Evolutionary conservation across 2,329 filamentous ascomycete genomes (phyloP).

Genomic region (Biscogniauxia sp.): DNA sequence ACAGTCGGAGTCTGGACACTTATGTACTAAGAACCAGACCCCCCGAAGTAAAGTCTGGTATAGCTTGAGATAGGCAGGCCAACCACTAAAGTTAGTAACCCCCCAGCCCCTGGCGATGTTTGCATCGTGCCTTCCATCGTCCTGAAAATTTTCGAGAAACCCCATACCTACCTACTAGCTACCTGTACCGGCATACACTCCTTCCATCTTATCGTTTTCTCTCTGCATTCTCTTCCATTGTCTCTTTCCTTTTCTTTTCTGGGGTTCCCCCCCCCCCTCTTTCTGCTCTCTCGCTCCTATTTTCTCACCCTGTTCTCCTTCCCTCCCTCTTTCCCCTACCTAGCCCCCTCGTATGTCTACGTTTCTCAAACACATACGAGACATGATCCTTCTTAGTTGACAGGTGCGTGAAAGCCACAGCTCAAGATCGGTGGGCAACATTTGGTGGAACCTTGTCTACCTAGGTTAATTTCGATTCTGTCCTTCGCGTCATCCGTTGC

Average conservation of each 20-base stretch:
- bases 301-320: not conserved
- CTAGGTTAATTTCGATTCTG: slow-evolving; percentile 19
- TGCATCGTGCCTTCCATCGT: not conserved
- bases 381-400: slow-evolving; percentile 5
- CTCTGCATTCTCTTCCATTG: not conserved
- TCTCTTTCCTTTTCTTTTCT: not conserved
- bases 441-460: slow-evolving; percentile 13
- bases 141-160: not conserved
- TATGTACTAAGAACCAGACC: too few relatives aligned
- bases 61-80: too few relatives aligned
- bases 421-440: not conserved
- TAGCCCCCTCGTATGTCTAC: not conserved
- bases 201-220: not conserved
- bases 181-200: not conserved
- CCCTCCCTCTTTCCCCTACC: not conserved
- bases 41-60: too few relatives aligned
- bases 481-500: slow-evolving; percentile 5
- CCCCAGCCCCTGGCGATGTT: not conserved
- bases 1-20: too few relatives aligned
- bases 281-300: not conserved
- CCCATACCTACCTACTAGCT: too few relatives aligned
- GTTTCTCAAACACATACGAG: slow-evolving; percentile 11
- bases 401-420: not conserved
- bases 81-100: too few relatives aligned
- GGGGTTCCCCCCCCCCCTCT: too few relatives aligned